phyloP scores from a whole-genome alignment of 495 filamentous ascomycete genomes.

The Penicillium macrosclerotiorum region DNA sequence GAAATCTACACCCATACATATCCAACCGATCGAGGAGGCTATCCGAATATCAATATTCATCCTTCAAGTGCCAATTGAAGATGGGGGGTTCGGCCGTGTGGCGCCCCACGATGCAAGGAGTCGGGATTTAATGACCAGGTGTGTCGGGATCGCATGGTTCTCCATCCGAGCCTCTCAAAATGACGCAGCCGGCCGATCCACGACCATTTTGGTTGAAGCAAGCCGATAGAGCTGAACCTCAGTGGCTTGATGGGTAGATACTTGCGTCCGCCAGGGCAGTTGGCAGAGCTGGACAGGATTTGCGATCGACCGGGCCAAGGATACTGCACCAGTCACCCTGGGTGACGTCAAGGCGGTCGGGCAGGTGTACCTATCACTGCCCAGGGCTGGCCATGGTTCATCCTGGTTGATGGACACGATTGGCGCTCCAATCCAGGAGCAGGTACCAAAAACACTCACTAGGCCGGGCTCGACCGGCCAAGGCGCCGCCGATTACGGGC shows the following conservation, averaged over 20 bases:
- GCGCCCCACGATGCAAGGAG: constrained; percentile 26
- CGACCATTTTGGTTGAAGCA: background rate
- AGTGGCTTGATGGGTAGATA: background rate
- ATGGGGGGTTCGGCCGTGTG: constrained; percentile 9
- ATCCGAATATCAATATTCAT: constrained; percentile 1
- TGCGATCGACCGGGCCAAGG: background rate
- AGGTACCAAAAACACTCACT: too few species aligned
- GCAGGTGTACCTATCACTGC: constrained; percentile 1
- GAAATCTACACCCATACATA: constrained; percentile 7
- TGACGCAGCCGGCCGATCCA: background rate
- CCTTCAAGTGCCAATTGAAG: too few species aligned
- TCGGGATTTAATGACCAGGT: background rate
- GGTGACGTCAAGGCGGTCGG: constrained; percentile 6
- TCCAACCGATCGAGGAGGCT: background rate
- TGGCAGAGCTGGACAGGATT: background rate
- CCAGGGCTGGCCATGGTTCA: constrained; percentile 5
- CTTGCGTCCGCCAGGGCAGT: background rate
- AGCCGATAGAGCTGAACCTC: background rate
- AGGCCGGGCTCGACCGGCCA: too few species aligned
- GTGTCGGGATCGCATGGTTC: constrained; percentile 21
- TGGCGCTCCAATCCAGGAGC: constrained; percentile 3
- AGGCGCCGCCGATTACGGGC: constrained; percentile 18
- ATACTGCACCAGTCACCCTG: background rate
- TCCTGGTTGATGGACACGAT: background rate
- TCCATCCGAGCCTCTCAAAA: constrained; percentile 11